Conservation (phyloP, 2,329 filamentous ascomycete genomes). For the Didymella exigua region DNA sequence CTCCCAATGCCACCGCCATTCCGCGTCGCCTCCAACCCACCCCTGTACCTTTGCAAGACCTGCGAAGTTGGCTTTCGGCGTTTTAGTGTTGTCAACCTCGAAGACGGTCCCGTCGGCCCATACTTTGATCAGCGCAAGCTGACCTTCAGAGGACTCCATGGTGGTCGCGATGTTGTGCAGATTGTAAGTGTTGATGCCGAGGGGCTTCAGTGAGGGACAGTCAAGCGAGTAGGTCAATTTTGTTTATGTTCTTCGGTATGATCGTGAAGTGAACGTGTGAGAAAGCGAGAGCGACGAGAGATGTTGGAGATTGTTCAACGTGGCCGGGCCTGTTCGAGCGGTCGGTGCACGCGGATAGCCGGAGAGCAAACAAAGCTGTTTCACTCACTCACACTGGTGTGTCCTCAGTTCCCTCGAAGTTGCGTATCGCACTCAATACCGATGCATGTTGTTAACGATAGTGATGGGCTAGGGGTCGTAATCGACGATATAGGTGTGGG, state of each 20-base stretch:
- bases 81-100: slow-evolving; percentile 9
- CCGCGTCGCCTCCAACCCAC: slow-evolving; percentile 24
- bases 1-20: slow-evolving; percentile 25
- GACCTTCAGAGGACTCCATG: slow-evolving; percentile 16
- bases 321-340: slow-evolving; percentile 1
- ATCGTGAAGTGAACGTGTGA: not conserved
- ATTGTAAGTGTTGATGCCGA: not conserved
- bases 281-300: not conserved
- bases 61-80: slow-evolving; percentile 30
- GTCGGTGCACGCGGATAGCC: slow-evolving; percentile 2
- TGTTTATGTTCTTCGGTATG: not conserved
- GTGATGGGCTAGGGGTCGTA: not conserved
- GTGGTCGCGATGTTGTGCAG: not conserved
- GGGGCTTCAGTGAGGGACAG: not conserved
- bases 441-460: slow-evolving; percentile 2
- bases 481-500: not conserved
- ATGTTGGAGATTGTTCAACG: not conserved
- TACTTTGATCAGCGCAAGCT: slow-evolving; percentile 16
- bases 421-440: not conserved
- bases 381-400: not conserved
- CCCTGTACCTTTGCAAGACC: slow-evolving; percentile 27
- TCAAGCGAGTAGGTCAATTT: not conserved
- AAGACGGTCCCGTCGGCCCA: slow-evolving; percentile 23
- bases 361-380: slow-evolving; percentile 2
- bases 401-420: not conserved